Percentiles rank a stretch among this genome's conserved stretches.
Evolutionary conservation across 1,284 basidiomycete genomes (phyloP).

Genomic region (Irpex rosettiformis): DNA sequence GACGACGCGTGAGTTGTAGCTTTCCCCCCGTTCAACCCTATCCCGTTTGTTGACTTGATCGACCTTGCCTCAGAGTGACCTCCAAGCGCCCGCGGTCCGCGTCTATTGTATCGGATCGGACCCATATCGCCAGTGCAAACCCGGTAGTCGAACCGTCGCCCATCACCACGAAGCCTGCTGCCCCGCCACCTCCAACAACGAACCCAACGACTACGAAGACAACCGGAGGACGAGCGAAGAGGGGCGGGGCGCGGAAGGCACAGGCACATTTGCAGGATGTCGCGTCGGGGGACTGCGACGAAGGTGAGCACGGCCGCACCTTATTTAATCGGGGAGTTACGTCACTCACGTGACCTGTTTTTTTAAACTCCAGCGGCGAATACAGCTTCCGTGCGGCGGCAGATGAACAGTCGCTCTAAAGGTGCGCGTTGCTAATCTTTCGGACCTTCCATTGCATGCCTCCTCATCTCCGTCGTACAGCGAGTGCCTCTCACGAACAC

Average conservation of each 20-base stretch:
- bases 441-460: conserved; percentile 38
- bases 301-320: conserved; percentile 45
- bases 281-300: conserved; percentile 52
- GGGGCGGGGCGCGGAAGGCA: conserved; percentile 46
- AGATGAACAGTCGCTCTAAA: conserved; percentile 46
- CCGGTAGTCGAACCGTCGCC: conserved; percentile 47
- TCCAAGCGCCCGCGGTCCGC: conserved; percentile 71
- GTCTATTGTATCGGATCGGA: conserved; percentile 61
- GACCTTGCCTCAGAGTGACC: conserved; percentile 36
- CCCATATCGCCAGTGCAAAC: conserved; percentile 27
- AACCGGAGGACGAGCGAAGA: conserved; percentile 32
- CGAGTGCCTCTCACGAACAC: conserved; percentile 36
- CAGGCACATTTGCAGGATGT: conserved; percentile 29
- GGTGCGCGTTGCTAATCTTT: conserved; percentile 41
- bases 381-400: conserved; percentile 30
- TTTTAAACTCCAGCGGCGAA: conserved; percentile 32
- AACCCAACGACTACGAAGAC: conserved; percentile 24
- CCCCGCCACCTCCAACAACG: conserved; percentile 17
- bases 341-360: conserved; percentile 36
- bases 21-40: conserved; percentile 12
- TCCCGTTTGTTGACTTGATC: neutral
- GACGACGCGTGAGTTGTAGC: conserved; percentile 59
- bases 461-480: conserved; percentile 22
- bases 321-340: conserved; percentile 23
- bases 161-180: conserved; percentile 20